Conservation (phyloP, 495 filamentous ascomycete species). For the Annulohypoxylon bovei region DNA sequence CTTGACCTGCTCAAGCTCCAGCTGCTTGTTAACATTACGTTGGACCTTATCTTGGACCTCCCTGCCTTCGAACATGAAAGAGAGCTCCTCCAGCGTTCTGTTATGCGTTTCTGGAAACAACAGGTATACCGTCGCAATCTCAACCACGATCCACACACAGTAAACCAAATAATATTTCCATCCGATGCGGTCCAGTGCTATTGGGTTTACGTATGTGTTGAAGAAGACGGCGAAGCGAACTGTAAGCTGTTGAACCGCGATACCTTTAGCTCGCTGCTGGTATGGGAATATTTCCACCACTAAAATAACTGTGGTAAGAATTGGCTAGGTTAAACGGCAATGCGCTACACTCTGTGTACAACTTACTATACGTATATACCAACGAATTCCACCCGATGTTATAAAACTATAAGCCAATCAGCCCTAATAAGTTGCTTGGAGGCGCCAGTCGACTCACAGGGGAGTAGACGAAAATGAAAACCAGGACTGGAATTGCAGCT, state of each 20-base stretch:
- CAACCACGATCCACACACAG: conserved; percentile 66
- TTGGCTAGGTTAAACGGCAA: neutral
- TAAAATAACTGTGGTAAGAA: conserved; percentile 41
- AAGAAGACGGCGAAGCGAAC: conserved; percentile 61
- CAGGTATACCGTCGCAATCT: conserved; percentile 64
- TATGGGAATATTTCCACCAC: conserved; percentile 70
- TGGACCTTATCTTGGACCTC: conserved; percentile 50
- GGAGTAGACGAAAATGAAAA: conserved; percentile 69
- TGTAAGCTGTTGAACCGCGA: conserved; percentile 67
- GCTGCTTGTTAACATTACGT: conserved; percentile 49
- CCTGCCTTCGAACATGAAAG: conserved; percentile 55
- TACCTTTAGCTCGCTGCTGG: conserved; percentile 64
- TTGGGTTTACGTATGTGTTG: conserved; percentile 66
- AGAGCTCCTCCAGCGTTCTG: conserved; percentile 60
- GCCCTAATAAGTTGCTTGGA: neutral
- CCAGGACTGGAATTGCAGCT: conserved; percentile 63
- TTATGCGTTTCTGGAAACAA: conserved; percentile 70
- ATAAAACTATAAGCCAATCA: conserved; percentile 53
- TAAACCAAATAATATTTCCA: conserved; percentile 69
- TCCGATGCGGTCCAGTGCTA: conserved; percentile 55
- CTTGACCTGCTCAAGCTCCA: conserved; percentile 39
- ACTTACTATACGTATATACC: conserved; percentile 60
- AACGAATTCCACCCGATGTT: conserved; percentile 72
- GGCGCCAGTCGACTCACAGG: conserved; percentile 46
- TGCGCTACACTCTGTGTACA: neutral